Percentiles rank a stretch among this genome's conserved stretches.
Conservation (phyloP, 23 red algal genomes). For the Gracilariopsis chorda region DNA sequence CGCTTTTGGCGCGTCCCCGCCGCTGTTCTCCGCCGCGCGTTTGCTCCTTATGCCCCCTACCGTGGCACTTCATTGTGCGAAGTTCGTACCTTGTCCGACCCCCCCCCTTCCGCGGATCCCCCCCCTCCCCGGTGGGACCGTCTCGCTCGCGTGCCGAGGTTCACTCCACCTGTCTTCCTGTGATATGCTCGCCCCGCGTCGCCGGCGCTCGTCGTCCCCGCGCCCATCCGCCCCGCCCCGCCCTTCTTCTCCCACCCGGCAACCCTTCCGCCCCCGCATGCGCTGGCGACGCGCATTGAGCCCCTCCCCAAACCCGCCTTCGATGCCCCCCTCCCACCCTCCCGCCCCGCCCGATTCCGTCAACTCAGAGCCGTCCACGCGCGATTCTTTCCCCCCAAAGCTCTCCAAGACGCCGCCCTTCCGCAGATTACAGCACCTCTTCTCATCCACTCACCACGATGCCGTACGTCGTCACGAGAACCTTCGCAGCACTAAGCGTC, state of each 20-base stretch:
- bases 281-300: too few relatives aligned
- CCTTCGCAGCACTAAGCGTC: conserved; percentile 52
- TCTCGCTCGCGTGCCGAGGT: background rate
- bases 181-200: background rate
- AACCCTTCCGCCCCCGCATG: background rate
- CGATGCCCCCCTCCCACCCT: background rate
- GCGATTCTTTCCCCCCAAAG: background rate
- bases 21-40: background rate
- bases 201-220: background rate
- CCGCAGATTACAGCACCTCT: background rate
- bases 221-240: background rate
- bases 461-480: conserved; percentile 32
- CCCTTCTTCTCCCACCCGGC: background rate
- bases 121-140: background rate
- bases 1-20: too few relatives aligned
- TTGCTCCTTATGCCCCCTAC: background rate
- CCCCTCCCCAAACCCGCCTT: too few relatives aligned
- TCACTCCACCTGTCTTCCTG: background rate
- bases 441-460: background rate
- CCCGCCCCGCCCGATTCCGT: conserved; percentile 1
- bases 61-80: background rate
- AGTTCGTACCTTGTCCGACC: background rate
- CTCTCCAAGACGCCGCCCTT: background rate
- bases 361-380: conserved; percentile 8
- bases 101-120: background rate